Base-by-base conservation (phyloP, 2,329 filamentous ascomycete genomes). In the Cladosporium sp. region DNA sequence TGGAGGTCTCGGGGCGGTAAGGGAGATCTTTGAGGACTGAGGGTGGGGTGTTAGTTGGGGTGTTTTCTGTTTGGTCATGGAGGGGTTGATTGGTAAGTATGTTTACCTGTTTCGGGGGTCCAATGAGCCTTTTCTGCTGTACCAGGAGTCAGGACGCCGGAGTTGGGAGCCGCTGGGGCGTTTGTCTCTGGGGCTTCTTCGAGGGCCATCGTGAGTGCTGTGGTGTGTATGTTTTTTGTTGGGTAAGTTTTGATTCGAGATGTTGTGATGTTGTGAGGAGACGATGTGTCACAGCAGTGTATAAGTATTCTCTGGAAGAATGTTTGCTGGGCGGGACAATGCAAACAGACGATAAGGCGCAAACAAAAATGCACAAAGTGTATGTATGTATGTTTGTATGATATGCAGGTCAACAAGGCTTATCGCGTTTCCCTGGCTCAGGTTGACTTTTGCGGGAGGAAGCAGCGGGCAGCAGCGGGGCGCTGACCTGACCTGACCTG, bases 1-100 rank as follows among this genome's bases (percentile, higher is more conserved):
- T 82, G 65, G 86, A 80, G 22, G 76, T 69, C 2, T 83, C 84
- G n/a, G 81, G 82, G 60, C 82, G 80, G 28, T 79, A 73, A 1
- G 83, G 78, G 49, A 95, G 81, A 2, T 83, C 82, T 11, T 82
- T 79, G 28, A 94, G 80, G 30, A 89, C 90, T 83, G 52, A 28
- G 62, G 25, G 51, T 28, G 17, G n/a, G 3, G 30, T 5, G 30
- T 56, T 17, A 37, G 30, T 37, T n/a, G n/a, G n/a, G 14, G 28
- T 15, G 25, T 40, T 15, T 5, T 22, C 8, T 28, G 25, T 22
- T n/a, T 20, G 38, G 34, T 38, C 22, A 15, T 8, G 15, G 8
- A 42, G 19, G n/a, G 39, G 11, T 43, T 43, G 20, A 19, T 34
- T 9, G 38, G 15, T 5, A 5, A 3, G 3, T 3, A 77, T 75